These are phyloP conservation scores for Cytospora chrysosperma DNA, from an alignment of 2,329 filamentous ascomycete genomes.

Conservation along the genomic window DNA sequence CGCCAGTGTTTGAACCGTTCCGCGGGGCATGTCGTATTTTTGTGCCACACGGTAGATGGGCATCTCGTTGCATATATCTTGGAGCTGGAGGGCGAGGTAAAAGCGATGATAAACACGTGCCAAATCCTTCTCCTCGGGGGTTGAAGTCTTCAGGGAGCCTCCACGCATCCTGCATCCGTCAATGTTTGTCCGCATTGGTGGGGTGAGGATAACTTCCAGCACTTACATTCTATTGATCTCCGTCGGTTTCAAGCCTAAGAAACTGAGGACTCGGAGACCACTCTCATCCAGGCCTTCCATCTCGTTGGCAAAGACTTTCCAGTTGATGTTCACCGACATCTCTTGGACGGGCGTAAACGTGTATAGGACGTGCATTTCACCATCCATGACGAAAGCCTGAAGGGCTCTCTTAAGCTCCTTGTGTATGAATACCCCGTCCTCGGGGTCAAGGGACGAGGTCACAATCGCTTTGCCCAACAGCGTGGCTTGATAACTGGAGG, in stretches of 20 bases:
- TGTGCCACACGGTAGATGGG: slow-evolving; percentile 67
- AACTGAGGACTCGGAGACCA: slow-evolving; percentile 64
- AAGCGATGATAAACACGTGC: slow-evolving; percentile 69
- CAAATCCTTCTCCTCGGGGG: slow-evolving; percentile 56
- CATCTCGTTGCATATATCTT: slow-evolving; percentile 74
- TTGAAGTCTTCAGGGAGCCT: slow-evolving; percentile 62
- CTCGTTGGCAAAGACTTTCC: slow-evolving; percentile 70
- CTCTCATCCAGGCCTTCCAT: slow-evolving; percentile 71
- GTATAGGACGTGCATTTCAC: slow-evolving; percentile 77
- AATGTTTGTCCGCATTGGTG: slow-evolving; percentile 25
- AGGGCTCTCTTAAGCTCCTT: slow-evolving; percentile 67
- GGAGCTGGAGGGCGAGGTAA: slow-evolving; percentile 74
- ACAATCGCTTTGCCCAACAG: slow-evolving; percentile 69
- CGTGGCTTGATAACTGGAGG: slow-evolving; percentile 59
- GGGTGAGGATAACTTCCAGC: neutral
- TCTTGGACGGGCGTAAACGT: slow-evolving; percentile 72
- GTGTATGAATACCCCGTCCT: slow-evolving; percentile 72
- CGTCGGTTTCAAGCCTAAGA: slow-evolving; percentile 67
- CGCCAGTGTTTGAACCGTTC: slow-evolving; percentile 68
- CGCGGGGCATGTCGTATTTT: slow-evolving; percentile 70
- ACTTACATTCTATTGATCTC: slow-evolving; percentile 65
- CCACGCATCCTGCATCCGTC: slow-evolving; percentile 58
- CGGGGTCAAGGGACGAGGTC: slow-evolving; percentile 68
- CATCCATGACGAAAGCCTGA: slow-evolving; percentile 74
- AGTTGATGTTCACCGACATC: slow-evolving; percentile 58